Evolutionary conservation across 768 basidiomycete genomes (phyloP), one percentile per base, ranked within the genome.

Genomic region (Tulasnella sp.): DNA sequence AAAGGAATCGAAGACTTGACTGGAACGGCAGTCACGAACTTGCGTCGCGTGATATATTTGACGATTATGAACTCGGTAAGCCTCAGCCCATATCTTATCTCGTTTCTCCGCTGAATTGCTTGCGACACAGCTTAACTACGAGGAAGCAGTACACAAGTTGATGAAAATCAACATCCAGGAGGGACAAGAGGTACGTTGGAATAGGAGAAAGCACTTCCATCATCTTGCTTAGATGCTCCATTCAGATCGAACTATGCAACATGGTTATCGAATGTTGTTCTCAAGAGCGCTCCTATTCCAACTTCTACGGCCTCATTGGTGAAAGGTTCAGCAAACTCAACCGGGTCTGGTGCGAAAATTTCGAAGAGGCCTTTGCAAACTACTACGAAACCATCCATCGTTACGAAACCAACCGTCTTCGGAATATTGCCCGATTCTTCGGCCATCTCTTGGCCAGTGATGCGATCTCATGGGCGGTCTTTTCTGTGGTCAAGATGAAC

Each of bases 201-300:
- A 66, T 26, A 62, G 7, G 19, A 16, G 73, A 9, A 52, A 7
- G 1, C 35, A 67, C 22, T 69, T 59, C 9, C 37, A 71, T 44
- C 65, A 32, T 63, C 4, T 59, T 32, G 71, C 17, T 29, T 74
- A 12, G 52, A 6, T n/a, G 62, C 40, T n/a, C 40, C 17, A 39
- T 66, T n/a, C 77, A 97, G 94, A 91, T 94, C 76, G 96, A 98
- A 79, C 81, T 99, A 72, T 88, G 92, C 79, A 98, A 98, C 84
- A 99, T 99, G 97, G 87, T 99, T 75, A 92, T 99, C 80, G 96
- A 98, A 78, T 99, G 97, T 90, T 98, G 97, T 80, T 98, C 97
- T 1, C 97, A 99, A 83, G 97, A 98, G 80, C 91, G 97, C 16
- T 95, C 96, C 0, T 99, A 98, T 80, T 94, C 92, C 1, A 91